These are phyloP conservation scores for Cercospora sp. DNA, from an alignment of 2,329 filamentous ascomycete species.

Conservation along the genomic window DNA sequence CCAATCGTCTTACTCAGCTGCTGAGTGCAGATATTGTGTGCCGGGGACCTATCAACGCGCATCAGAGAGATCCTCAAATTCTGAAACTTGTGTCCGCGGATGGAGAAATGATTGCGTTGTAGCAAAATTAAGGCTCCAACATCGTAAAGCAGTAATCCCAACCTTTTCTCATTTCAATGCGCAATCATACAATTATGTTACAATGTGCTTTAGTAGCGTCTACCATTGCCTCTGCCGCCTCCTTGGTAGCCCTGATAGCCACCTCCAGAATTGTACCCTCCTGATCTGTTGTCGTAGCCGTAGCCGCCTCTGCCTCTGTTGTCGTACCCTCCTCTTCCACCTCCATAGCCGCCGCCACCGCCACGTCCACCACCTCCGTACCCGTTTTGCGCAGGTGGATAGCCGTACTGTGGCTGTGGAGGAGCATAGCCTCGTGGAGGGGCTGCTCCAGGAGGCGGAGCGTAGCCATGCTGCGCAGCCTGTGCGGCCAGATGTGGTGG, in stretches of 20 bases:
- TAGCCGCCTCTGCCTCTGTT: conserved; percentile 33
- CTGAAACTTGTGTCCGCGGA: background rate
- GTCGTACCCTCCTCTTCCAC: conserved; percentile 28
- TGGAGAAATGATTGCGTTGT: background rate
- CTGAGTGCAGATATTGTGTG: background rate
- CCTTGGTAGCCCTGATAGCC: conserved; percentile 17
- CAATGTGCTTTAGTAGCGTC: conserved; percentile 15
- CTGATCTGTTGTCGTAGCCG: conserved; percentile 5
- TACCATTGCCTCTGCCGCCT: conserved; percentile 14
- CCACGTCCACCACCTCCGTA: conserved; percentile 26
- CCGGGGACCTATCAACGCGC: background rate
- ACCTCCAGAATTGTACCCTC: conserved; percentile 14
- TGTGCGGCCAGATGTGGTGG: conserved; percentile 40
- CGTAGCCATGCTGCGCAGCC: conserved; percentile 37
- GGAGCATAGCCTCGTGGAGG: conserved; percentile 23
- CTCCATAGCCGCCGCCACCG: conserved; percentile 23
- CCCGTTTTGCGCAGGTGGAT: conserved; percentile 29
- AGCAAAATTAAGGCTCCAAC: background rate
- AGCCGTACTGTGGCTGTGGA: conserved; percentile 25
- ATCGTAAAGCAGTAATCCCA: background rate
- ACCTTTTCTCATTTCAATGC: background rate
- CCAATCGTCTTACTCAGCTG: background rate
- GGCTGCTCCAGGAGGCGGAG: conserved; percentile 24
- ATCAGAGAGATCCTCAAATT: background rate
- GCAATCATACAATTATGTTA: background rate